Conservation (phyloP, 768 basidiomycete genomes). For the Lactarius indigo region DNA sequence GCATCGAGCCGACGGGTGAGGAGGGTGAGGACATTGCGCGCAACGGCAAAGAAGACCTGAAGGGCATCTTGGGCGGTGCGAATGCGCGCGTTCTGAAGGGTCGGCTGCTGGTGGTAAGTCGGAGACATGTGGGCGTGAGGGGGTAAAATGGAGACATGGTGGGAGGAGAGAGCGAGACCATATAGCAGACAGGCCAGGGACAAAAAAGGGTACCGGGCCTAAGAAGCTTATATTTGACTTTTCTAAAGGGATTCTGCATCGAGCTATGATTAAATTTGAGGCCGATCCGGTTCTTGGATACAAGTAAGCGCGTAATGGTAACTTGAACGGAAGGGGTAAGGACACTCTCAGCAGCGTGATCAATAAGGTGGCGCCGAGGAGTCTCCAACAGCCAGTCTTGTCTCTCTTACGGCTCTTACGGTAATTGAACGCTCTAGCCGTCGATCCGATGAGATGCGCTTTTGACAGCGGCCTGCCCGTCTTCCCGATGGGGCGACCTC, state of each 20-base stretch:
- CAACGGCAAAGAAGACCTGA: constrained; percentile 73
- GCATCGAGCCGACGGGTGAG: constrained; percentile 75
- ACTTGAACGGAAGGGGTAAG: constrained; percentile 18
- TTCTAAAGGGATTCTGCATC: constrained; percentile 25
- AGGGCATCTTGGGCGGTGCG: constrained; percentile 76
- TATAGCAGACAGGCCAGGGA: constrained; percentile 26
- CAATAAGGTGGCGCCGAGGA: constrained; percentile 23
- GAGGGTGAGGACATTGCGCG: constrained; percentile 60
- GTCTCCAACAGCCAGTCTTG: constrained; percentile 9
- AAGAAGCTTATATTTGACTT: constrained; percentile 29
- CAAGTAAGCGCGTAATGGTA: constrained; percentile 2
- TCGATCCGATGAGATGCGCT: constrained; percentile 19
- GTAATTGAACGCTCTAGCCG: constrained; percentile 18
- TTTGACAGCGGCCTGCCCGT: constrained; percentile 14
- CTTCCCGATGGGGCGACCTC: constrained; percentile 18
- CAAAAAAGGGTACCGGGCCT: constrained; percentile 27
- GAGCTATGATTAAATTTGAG: constrained; percentile 25
- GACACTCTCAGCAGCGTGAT: constrained; percentile 5
- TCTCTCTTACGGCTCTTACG: constrained; percentile 16
- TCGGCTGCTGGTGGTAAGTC: constrained; percentile 62
- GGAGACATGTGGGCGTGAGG: constrained; percentile 24
- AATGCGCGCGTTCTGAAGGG: constrained; percentile 68
- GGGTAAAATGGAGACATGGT: constrained; percentile 27
- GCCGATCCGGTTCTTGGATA: constrained; percentile 25
- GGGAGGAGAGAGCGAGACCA: constrained; percentile 21